phyloP scores from a whole-genome alignment of 371 early-diverging fungal species.

The Circinella minor region DNA sequence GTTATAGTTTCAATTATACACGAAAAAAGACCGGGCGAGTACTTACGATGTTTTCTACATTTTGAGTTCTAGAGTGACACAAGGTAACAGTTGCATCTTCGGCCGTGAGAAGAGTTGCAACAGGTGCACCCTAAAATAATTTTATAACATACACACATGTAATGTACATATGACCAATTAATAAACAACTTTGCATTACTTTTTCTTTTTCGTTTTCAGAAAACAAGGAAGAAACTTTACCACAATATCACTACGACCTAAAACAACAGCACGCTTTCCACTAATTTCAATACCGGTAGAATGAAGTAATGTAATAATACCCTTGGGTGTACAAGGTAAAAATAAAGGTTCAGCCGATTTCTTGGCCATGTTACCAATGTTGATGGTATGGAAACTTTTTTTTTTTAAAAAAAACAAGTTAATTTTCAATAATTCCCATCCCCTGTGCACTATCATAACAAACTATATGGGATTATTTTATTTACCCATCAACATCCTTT shows the following conservation, averaged over 20 bases:
- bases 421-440: background rate
- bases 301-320: constrained; percentile 79
- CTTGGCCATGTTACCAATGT: constrained; percentile 88
- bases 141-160: too few relatives aligned
- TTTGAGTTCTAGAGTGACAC: constrained; percentile 83
- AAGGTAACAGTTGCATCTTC: constrained; percentile 90
- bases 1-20: background rate
- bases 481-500: constrained; percentile 95
- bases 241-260: constrained; percentile 94
- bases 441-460: too few relatives aligned
- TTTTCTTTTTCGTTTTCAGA: too few relatives aligned
- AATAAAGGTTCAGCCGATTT: constrained; percentile 76
- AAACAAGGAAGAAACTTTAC: constrained; percentile 13
- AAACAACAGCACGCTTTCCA: constrained; percentile 87
- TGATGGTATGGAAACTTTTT: constrained; percentile 90
- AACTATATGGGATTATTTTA: background rate
- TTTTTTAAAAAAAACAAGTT: background rate
- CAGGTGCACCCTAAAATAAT: constrained; percentile 73
- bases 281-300: constrained; percentile 65
- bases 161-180: background rate
- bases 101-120: constrained; percentile 77
- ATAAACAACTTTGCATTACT: too few relatives aligned
- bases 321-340: constrained; percentile 92
- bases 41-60: constrained; percentile 47
- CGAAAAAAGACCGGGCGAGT: background rate